Evolutionary conservation across 2,329 filamentous ascomycete genomes (phyloP).

Genomic region (Alternaria conjuncta): DNA sequence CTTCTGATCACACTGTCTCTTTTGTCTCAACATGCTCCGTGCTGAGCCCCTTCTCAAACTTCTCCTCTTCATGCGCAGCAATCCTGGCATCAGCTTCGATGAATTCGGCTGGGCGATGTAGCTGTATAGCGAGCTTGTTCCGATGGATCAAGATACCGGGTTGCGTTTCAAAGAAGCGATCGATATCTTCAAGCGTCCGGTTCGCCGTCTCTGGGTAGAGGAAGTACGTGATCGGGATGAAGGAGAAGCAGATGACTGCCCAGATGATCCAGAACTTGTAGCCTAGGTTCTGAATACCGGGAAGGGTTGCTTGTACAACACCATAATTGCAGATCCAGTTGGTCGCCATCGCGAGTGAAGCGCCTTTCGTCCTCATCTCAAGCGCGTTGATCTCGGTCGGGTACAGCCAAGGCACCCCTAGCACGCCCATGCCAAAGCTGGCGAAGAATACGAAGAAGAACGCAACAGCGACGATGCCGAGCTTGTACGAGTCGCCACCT

Average conservation of each 20-base stretch:
- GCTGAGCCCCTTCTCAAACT: constrained; percentile 16
- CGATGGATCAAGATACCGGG: constrained; percentile 54
- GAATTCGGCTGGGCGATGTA: constrained; percentile 56
- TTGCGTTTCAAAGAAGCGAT: constrained; percentile 49
- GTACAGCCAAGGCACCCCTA: constrained; percentile 46
- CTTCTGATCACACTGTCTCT: constrained; percentile 24
- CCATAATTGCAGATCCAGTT: constrained; percentile 46
- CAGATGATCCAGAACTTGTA: constrained; percentile 64
- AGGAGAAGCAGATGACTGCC: constrained; percentile 60
- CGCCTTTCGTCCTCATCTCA: constrained; percentile 46
- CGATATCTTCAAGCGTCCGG: constrained; percentile 57
- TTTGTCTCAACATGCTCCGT: constrained; percentile 33
- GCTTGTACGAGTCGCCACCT: constrained; percentile 52
- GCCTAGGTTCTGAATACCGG: constrained; percentile 51
- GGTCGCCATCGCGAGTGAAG: constrained; percentile 41
- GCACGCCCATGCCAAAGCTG: constrained; percentile 45
- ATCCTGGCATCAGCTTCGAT: constrained; percentile 55
- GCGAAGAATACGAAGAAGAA: constrained; percentile 50
- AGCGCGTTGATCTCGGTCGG: constrained; percentile 45
- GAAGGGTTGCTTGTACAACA: constrained; percentile 43
- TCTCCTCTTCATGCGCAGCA: constrained; percentile 21
- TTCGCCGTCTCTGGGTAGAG: constrained; percentile 61
- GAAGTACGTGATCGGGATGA: constrained; percentile 59
- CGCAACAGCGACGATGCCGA: constrained; percentile 57
- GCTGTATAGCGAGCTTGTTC: constrained; percentile 56